Conservation (phyloP, 1,284 basidiomycete species). For the Inonotus hispidus region DNA sequence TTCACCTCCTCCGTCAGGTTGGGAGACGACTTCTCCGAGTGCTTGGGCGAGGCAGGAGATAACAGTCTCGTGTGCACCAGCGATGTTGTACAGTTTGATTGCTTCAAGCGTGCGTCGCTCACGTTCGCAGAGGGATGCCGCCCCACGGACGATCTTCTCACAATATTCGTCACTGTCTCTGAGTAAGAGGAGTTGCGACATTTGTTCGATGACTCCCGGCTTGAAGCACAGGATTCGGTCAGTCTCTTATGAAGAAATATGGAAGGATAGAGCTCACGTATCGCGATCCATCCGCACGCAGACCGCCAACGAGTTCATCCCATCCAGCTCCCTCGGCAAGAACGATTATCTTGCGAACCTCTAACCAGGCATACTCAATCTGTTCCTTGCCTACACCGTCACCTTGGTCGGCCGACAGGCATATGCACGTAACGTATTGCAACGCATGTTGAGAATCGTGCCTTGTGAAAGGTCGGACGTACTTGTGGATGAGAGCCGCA, state of each 20-base stretch:
- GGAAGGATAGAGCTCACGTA: constrained; percentile 52
- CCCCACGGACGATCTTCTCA: constrained; percentile 76
- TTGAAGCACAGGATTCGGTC: constrained; percentile 28
- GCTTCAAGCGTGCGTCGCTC: constrained; percentile 84
- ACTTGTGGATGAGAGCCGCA: constrained; percentile 86
- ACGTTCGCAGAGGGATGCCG: constrained; percentile 73
- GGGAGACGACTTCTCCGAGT: constrained; percentile 78
- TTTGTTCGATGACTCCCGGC: constrained; percentile 86
- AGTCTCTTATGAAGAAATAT: background rate
- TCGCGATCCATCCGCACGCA: constrained; percentile 82
- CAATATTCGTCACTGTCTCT: constrained; percentile 71
- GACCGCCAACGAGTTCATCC: constrained; percentile 88
- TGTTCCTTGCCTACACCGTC: constrained; percentile 76
- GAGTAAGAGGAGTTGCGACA: constrained; percentile 74
- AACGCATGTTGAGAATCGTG: constrained; percentile 91
- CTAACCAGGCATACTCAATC: constrained; percentile 79
- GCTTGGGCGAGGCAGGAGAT: constrained; percentile 85
- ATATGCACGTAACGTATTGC: constrained; percentile 92
- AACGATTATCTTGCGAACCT: constrained; percentile 85
- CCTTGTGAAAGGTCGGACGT: constrained; percentile 87
- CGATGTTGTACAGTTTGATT: constrained; percentile 94
- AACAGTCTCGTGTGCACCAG: constrained; percentile 87
- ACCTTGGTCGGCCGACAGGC: constrained; percentile 74
- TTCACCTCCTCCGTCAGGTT: constrained; percentile 62
- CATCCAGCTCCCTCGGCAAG: constrained; percentile 82